Percentiles rank a stretch among this genome's conserved stretches.
These are phyloP conservation scores for Nakaseomyces sp. DNA, from an alignment of 1,139 yeast species.

Conservation along the genomic window DNA sequence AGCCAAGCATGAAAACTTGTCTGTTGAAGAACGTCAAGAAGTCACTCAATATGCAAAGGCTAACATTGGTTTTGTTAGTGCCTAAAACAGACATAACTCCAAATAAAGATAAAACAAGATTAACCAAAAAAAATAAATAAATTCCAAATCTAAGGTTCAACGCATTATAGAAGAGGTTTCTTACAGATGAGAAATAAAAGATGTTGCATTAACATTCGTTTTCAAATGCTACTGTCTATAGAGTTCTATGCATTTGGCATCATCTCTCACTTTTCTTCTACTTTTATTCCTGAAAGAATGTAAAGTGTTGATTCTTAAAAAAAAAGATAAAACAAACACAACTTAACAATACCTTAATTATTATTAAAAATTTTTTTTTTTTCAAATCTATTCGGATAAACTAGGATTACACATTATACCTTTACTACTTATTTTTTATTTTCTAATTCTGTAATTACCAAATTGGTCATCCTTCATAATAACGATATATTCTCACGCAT, in stretches of 20 bases:
- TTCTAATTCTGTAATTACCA: neutral
- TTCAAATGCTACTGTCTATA: neutral
- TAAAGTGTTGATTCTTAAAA: no score
- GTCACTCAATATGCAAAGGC: conserved; percentile 68
- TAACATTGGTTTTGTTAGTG: conserved; percentile 51
- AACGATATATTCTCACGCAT: conserved; percentile 5
- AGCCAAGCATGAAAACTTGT: conserved; percentile 66
- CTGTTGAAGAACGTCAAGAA: conserved; percentile 59
- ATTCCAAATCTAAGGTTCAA: no score
- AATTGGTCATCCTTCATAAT: conserved; percentile 2
- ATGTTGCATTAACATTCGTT: no score
- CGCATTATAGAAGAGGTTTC: no score
- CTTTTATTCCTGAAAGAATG: no score
- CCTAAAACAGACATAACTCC: neutral
- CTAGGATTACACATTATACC: neutral
- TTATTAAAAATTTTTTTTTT: no score
- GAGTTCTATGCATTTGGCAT: neutral
- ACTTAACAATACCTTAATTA: no score
- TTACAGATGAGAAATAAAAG: no score
- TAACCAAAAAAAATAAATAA: neutral
- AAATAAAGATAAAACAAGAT: neutral
- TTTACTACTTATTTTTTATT: neutral
- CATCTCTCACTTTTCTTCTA: no score
- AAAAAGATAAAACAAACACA: no score
- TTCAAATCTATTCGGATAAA: neutral